These are phyloP conservation scores for Hericium coralloides DNA, from an alignment of 768 basidiomycete species.

Conservation along the genomic window DNA sequence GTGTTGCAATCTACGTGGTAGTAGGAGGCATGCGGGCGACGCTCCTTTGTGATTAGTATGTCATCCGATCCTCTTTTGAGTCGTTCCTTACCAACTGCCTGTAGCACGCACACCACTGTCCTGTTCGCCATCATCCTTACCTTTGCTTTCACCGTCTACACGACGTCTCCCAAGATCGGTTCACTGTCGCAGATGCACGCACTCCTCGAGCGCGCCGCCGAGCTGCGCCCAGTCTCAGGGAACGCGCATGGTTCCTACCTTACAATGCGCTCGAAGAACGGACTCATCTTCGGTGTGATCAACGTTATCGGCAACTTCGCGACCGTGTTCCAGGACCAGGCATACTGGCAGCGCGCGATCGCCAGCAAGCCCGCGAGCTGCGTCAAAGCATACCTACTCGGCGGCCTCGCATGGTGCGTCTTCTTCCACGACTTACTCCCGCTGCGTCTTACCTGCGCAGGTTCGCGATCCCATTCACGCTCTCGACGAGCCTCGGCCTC, in stretches of 20 bases:
- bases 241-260: slow-evolving; percentile 81
- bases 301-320: slow-evolving; percentile 83
- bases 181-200: slow-evolving; percentile 71
- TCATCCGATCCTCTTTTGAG: slow-evolving; percentile 6
- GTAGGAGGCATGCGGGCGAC: slow-evolving; percentile 85
- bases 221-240: slow-evolving; percentile 52
- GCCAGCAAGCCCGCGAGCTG: slow-evolving; percentile 77
- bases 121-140: slow-evolving; percentile 81
- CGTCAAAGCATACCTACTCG: slow-evolving; percentile 86
- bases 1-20: slow-evolving; percentile 83
- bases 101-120: slow-evolving; percentile 77
- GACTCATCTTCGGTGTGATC: slow-evolving; percentile 65
- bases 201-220: slow-evolving; percentile 55
- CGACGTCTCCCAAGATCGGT: slow-evolving; percentile 72
- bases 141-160: slow-evolving; percentile 74
- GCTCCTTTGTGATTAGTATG: slow-evolving; percentile 78
- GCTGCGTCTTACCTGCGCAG: slow-evolving; percentile 25
- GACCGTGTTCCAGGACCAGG: slow-evolving; percentile 46
- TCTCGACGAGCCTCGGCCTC: slow-evolving; percentile 83
- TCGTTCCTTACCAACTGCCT: not conserved
- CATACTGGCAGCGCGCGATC: slow-evolving; percentile 91
- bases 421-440: too few species aligned
- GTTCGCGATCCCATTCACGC: slow-evolving; percentile 81
- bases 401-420: slow-evolving; percentile 75
- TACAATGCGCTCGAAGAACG: slow-evolving; percentile 51